Evolutionary conservation across 495 filamentous ascomycete genomes (phyloP), one percentile per base, ranked within the genome.

Genomic region (Pseudoneurospora amorphoporcata): DNA sequence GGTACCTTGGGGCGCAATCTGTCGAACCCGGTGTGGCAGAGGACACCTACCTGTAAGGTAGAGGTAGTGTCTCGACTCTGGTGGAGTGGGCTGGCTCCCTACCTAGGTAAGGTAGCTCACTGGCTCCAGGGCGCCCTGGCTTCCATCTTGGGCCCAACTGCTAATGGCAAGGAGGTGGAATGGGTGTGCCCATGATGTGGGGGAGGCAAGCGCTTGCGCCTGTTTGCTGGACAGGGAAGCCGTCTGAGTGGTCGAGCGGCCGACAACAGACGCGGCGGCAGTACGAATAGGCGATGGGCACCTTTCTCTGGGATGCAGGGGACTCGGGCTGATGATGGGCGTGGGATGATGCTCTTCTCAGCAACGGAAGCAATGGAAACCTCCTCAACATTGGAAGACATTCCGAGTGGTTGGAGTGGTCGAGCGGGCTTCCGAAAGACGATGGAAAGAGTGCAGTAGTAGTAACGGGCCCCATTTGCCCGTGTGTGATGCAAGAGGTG

Each of bases 191-290:
- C 53, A 61, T 74, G 73, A 41, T 76, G 75, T 73, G 75, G 75
- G 75, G 72, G 72, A 72, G 73, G 70, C 72, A 70, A 77, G 75
- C 72, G 75, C 75, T 77, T 75, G 75, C 75, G 75, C 72, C 71
- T 73, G 71, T 68, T 39, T 58, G 42, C 43, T 71, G 65, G 53
- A 29, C 47, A 69, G 23, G 29, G 70, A 19, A 68, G 42, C 35
- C 29, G 19, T 61, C 68, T 71, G 69, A 76, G 19, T 65, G 71
- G 71, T 69, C 17, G 29, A 71, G 16, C 23, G 23, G 70, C 69
- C 39, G 71, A 68, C 23, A n/a, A 69, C 47, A 73, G 53, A 58
- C 65, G 45, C 72, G 72, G 45, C 72, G 72, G 70, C 68, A 35
- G 17, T 17, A 65, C 14, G 53, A 35, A 35, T 65, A 65, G 53